phyloP scores from a whole-genome alignment of 2,329 filamentous ascomycete species.

The Calonectria pteridis region DNA sequence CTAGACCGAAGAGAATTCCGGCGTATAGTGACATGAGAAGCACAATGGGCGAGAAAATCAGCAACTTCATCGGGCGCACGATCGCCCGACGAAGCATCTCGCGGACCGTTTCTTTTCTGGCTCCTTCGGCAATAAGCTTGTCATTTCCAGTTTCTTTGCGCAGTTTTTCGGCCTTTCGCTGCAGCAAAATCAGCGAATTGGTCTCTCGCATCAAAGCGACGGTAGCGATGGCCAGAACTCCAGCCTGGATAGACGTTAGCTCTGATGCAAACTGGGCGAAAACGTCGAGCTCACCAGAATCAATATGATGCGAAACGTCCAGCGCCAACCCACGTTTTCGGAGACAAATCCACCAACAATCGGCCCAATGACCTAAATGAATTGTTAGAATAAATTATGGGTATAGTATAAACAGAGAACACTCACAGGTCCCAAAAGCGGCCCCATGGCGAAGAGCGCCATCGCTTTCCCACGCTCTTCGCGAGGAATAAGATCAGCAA shows the following conservation, averaged over 20 bases:
- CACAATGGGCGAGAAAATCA: constrained; percentile 66
- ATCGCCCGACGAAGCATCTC: constrained; percentile 48
- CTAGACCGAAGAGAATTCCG: constrained; percentile 50
- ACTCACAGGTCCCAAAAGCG: constrained; percentile 6
- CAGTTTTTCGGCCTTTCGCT: not conserved
- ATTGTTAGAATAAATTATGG: not conserved
- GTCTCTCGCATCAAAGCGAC: constrained; percentile 40
- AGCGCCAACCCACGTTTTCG: constrained; percentile 11
- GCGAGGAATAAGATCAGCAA: constrained; percentile 12
- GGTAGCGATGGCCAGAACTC: not conserved
- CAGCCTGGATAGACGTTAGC: not conserved
- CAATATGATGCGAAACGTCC: constrained; percentile 13
- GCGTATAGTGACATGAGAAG: constrained; percentile 56
- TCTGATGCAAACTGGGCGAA: constrained; percentile 1
- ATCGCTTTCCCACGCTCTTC: constrained; percentile 10
- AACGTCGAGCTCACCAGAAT: not conserved
- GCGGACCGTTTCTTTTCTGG: constrained; percentile 17
- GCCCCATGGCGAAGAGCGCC: constrained; percentile 10
- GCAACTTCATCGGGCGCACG: constrained; percentile 58
- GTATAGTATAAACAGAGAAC: not conserved
- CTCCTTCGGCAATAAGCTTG: constrained; percentile 7
- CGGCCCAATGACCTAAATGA: not conserved
- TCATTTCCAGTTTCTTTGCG: constrained; percentile 21
- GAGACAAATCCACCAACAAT: constrained; percentile 12
- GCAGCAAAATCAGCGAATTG: not conserved